Conservation (phyloP, 2,329 filamentous ascomycete species). For the Hypoxylon sp. region DNA sequence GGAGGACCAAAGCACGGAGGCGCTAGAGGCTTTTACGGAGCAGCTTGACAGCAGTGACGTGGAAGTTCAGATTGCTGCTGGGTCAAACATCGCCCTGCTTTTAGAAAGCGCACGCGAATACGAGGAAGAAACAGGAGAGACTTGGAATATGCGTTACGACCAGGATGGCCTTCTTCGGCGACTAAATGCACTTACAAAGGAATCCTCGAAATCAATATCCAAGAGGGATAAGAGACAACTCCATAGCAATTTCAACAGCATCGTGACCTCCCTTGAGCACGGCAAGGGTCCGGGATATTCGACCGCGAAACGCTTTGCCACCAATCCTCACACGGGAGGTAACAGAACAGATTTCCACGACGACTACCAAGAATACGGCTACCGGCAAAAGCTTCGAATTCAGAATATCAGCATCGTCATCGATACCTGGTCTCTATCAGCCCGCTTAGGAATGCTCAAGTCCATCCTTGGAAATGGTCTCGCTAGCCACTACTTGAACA, state of each 20-base stretch:
- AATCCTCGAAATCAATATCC: conserved; percentile 65
- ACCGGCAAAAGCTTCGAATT: conserved; percentile 66
- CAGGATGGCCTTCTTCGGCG: conserved; percentile 64
- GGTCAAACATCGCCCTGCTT: conserved; percentile 84
- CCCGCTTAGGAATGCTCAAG: conserved; percentile 65
- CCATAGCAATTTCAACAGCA: conserved; percentile 65
- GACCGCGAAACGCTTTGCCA: conserved; percentile 60
- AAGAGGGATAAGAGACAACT: conserved; percentile 65
- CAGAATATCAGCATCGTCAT: conserved; percentile 63
- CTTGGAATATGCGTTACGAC: conserved; percentile 66
- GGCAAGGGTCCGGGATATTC: conserved; percentile 70
- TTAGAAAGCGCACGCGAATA: conserved; percentile 77
- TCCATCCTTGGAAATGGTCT: conserved; percentile 64
- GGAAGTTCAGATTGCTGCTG: conserved; percentile 82
- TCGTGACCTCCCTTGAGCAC: conserved; percentile 68
- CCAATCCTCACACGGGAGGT: conserved; percentile 61
- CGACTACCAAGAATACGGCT: conserved; percentile 66
- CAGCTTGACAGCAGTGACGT: conserved; percentile 84
- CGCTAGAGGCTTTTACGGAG: conserved; percentile 86
- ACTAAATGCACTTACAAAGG: conserved; percentile 63
- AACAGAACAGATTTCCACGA: conserved; percentile 59
- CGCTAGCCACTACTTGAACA: conserved; percentile 58
- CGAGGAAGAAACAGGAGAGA: conserved; percentile 64
- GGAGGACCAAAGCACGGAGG: conserved; percentile 77
- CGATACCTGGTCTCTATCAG: conserved; percentile 67